phyloP scores from a whole-genome alignment of 106 monocot species.

The Dendrobium huoshanense region DNA sequence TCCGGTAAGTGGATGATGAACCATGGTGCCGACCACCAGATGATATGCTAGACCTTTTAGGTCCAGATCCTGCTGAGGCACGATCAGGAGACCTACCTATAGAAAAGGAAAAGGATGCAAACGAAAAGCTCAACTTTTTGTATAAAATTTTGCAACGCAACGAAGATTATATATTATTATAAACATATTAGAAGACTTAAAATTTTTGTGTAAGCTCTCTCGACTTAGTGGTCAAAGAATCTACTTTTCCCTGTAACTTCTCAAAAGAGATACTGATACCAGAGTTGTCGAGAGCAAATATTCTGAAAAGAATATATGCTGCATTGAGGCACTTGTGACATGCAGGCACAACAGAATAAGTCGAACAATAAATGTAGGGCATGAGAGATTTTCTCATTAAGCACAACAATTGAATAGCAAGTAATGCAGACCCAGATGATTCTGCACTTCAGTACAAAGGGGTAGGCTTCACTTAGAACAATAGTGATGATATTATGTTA shows the following conservation, averaged over 20 bases:
- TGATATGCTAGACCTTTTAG: conserved; percentile 54
- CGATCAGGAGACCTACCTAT: conserved; percentile 68
- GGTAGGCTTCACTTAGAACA: no score
- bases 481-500: no score
- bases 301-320: not conserved
- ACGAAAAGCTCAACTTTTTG: not conserved
- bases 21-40: conserved; percentile 29
- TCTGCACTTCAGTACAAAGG: no score
- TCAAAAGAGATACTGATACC: not conserved
- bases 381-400: no score
- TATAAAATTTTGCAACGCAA: not conserved
- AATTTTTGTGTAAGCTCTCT: not conserved
- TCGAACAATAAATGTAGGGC: no score
- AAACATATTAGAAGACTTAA: not conserved
- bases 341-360: no score
- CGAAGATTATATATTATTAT: not conserved
- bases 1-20: conserved; percentile 60
- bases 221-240: not conserved
- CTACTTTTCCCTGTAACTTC: not conserved
- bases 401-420: no score
- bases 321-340: not conserved
- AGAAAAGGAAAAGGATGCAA: not conserved
- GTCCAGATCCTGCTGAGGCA: conserved; percentile 39
- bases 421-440: no score
- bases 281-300: not conserved